These are phyloP conservation scores for Zalaria obscura DNA, from an alignment of 2,329 filamentous ascomycete species.

Conservation along the genomic window DNA sequence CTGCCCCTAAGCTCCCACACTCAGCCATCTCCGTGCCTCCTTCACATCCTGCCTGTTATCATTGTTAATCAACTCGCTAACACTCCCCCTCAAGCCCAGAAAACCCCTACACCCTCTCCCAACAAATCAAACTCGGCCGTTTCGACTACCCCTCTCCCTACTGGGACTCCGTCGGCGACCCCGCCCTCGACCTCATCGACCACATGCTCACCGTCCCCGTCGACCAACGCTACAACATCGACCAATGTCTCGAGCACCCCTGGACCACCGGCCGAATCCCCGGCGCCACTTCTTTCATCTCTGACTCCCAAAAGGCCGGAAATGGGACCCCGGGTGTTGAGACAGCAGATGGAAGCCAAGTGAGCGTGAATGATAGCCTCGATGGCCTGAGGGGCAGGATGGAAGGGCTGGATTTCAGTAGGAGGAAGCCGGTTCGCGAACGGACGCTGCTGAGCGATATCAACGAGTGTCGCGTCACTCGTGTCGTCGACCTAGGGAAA, in stretches of 20 bases:
- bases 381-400: constrained; percentile 85
- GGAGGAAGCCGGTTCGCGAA: constrained; percentile 65
- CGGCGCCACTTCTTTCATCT: constrained; percentile 6
- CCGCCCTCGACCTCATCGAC: constrained; percentile 85
- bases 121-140: constrained; percentile 77
- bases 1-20: no score
- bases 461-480: constrained; percentile 55
- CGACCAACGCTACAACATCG: constrained; percentile 69
- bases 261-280: constrained; percentile 50
- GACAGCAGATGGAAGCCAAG: neutral
- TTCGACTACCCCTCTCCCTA: constrained; percentile 96
- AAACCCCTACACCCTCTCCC: constrained; percentile 72
- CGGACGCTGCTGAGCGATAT: constrained; percentile 72
- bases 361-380: constrained; percentile 52
- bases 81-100: constrained; percentile 29
- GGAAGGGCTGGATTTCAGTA: constrained; percentile 66
- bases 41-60: no score
- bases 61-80: no score
- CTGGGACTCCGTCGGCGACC: constrained; percentile 79
- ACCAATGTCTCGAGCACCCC: constrained; percentile 80
- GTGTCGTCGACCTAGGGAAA: constrained; percentile 41
- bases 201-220: constrained; percentile 85
- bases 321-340: no score
- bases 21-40: no score
- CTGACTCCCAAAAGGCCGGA: no score